Evolutionary conservation across 1,284 basidiomycete genomes (phyloP).

Genomic region (Ustilago vetiveriae): DNA sequence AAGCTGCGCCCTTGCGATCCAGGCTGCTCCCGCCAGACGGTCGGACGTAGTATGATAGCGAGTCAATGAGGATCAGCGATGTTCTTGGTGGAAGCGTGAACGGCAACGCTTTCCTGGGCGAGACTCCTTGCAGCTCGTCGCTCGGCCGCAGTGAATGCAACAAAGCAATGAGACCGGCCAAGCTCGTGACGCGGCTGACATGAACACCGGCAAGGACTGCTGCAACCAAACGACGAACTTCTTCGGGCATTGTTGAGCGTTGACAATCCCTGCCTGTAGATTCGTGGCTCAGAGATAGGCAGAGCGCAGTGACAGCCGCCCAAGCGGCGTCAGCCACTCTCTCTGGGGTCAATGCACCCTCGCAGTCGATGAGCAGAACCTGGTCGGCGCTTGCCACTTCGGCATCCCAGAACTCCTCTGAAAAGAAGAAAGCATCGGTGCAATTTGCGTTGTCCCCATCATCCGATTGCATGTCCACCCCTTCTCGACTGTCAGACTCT

Average conservation of each 20-base stretch:
- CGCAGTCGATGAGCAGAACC: conserved; percentile 38
- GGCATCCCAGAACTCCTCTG: conserved; percentile 47
- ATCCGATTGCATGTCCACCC: no score
- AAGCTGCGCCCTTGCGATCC: conserved; percentile 27
- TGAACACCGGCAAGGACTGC: conserved; percentile 33
- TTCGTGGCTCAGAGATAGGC: conserved; percentile 7
- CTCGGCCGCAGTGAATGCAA: conserved; percentile 34
- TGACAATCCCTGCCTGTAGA: not conserved
- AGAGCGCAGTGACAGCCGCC: conserved; percentile 14
- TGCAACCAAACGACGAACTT: conserved; percentile 31
- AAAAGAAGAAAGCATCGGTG: conserved; percentile 16
- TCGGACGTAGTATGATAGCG: conserved; percentile 37
- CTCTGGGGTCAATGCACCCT: conserved; percentile 39
- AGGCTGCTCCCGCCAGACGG: conserved; percentile 10
- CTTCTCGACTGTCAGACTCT: not conserved
- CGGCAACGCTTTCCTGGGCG: not conserved
- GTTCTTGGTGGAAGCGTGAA: conserved; percentile 21
- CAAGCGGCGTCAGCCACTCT: conserved; percentile 30
- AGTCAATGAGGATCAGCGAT: conserved; percentile 38
- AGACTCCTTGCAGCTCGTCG: conserved; percentile 12
- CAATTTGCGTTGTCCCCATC: not conserved
- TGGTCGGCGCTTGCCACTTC: conserved; percentile 35
- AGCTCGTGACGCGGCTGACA: conserved; percentile 26
- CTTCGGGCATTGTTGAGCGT: conserved; percentile 31
- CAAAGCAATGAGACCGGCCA: conserved; percentile 24